Base-by-base conservation (phyloP, 495 filamentous ascomycete species). In the Neurospora tetraspora region DNA sequence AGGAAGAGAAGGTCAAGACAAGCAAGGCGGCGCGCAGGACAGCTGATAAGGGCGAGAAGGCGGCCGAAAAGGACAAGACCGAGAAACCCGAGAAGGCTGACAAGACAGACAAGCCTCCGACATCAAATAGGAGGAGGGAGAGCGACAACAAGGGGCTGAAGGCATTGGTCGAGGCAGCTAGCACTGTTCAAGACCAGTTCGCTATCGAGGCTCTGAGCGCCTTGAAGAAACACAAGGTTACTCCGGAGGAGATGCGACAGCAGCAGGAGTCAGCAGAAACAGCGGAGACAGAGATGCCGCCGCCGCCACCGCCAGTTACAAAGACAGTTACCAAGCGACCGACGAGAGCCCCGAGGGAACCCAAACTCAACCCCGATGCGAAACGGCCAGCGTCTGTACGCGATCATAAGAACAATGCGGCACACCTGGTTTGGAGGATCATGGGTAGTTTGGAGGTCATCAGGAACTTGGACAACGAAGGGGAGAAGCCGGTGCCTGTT, bases 401-500 rank as follows among this genome's bases (percentile, higher is more conserved):
- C 4, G 80, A 82, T 39, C 74, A 82, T 47, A 82, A 80, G 72
- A 72, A 72, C 14, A 83, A 83, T 72, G 77, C 78, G 14, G 76
- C 82, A 18, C 81, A 80, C 72, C 75, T 79, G n/a, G 74, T 75
- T 6, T 75, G 74, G 53, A 81, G 80, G 40, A 82, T 83, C 37
- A 27, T 76, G 65, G 20, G 70, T 1, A 72, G 79, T 7, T 38
- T 79, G 34, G 53, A 65, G 11, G 27, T 65, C 27, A 31, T 65
- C 14, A 31, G 53, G 27, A 65, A 65, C 9, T 3, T 65, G 27
- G 27, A 65, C 1, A 65, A 0, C 1, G 53, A 65, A 34, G 53
- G 0, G 6, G 53, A 65, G 53, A 65, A 36, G 12, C 53, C 4
- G 27, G 14, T 36, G 53, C 27, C 27, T 18, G 1, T 9, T 14